These are phyloP conservation scores for Rhododendron henanense DNA, from an alignment of 148 eudicot genomes.

Conservation along the genomic window DNA sequence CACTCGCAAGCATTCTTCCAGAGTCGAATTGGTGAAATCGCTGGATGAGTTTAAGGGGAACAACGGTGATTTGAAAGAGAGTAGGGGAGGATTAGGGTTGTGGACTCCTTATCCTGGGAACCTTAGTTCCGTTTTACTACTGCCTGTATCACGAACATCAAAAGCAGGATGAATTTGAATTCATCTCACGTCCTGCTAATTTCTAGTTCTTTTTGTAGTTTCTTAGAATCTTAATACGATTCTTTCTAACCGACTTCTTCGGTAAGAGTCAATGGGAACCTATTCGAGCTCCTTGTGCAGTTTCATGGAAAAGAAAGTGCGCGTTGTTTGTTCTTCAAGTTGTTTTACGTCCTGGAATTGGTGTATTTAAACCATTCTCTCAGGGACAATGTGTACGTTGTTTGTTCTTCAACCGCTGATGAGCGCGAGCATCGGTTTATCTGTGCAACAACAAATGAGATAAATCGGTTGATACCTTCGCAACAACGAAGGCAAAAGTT, in stretches of 20 bases:
- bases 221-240: not conserved
- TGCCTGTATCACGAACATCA: constrained; percentile 73
- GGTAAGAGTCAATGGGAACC: not conserved
- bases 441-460: not conserved
- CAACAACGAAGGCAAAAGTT: too few relatives aligned
- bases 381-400: not conserved
- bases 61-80: constrained; percentile 54
- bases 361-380: not conserved
- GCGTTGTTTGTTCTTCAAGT: not conserved
- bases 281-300: not conserved
- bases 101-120: constrained; percentile 94
- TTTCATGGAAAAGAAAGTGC: not conserved
- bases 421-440: not conserved
- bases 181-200: not conserved
- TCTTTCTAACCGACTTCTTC: not conserved
- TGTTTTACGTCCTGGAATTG: not conserved
- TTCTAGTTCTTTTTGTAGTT: not conserved
- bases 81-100: constrained; percentile 88
- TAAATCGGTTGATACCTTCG: not conserved
- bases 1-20: constrained; percentile 87
- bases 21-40: constrained; percentile 86
- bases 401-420: not conserved
- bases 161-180: constrained; percentile 58
- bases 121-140: constrained; percentile 69
- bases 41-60: constrained; percentile 65